These are phyloP conservation scores for Spinacia oleracea DNA, from an alignment of 179 eudicot species.

Conservation along the genomic window DNA sequence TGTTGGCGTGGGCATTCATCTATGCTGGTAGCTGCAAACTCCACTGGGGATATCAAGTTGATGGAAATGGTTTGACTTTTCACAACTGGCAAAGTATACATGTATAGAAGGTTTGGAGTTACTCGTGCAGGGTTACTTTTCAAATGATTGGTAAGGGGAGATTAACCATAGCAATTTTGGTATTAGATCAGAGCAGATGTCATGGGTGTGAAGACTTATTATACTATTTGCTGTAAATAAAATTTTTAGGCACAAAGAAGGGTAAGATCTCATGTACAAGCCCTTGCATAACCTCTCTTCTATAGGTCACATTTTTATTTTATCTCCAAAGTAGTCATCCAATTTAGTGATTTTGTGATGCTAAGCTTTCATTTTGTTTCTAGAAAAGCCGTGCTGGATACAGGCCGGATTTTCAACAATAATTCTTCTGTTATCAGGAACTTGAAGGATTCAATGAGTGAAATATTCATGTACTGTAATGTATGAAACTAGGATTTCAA, in stretches of 20 bases:
- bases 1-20: conserved; percentile 92
- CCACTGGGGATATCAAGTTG: conserved; percentile 77
- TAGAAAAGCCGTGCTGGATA: too few species aligned
- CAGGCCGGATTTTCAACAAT: too few species aligned
- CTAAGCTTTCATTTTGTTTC: conserved; percentile 1
- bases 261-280: conserved; percentile 21
- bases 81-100: neutral
- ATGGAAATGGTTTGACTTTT: conserved; percentile 71
- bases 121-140: neutral
- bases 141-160: neutral
- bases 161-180: conserved; percentile 46
- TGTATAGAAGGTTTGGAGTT: conserved; percentile 5
- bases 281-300: conserved; percentile 29
- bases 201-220: conserved; percentile 22
- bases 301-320: conserved; percentile 25
- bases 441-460: too few species aligned
- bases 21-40: conserved; percentile 84
- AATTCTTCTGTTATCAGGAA: too few species aligned
- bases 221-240: conserved; percentile 39
- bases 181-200: conserved; percentile 30
- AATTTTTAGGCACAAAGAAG: conserved; percentile 22
- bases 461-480: too few species aligned
- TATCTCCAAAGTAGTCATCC: neutral
- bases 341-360: neutral
- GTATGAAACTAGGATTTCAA: too few species aligned